A percentile compares a stretch with the other conserved stretches of the same genome.
These are phyloP conservation scores for Nannizziopsis arthrosporioides DNA, from an alignment of 2,329 filamentous ascomycete genomes.

Conservation along the genomic window DNA sequence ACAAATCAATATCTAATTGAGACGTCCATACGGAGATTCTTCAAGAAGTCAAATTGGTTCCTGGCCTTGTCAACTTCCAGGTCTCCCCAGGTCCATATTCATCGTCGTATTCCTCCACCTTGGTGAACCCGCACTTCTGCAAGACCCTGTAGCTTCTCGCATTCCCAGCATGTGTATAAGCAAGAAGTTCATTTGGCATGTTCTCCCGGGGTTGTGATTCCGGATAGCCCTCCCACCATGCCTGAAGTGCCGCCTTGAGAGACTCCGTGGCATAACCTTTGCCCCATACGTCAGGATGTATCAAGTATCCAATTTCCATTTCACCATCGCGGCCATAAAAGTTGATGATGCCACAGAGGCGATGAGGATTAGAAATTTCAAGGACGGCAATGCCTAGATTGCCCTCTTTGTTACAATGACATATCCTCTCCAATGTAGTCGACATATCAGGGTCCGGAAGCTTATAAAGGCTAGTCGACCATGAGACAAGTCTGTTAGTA, in stretches of 20 bases:
- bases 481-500: neutral
- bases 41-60: neutral
- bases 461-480: slow-evolving; percentile 3
- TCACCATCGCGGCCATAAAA: neutral
- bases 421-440: slow-evolving; percentile 3
- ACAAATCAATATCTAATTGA: no score
- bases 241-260: slow-evolving; percentile 8
- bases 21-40: neutral
- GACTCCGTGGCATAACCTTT: slow-evolving; percentile 15
- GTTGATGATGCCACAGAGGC: slow-evolving; percentile 1
- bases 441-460: slow-evolving; percentile 10
- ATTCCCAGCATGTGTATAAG: slow-evolving; percentile 4
- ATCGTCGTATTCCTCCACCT: slow-evolving; percentile 8
- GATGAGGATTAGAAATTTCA: slow-evolving; percentile 3
- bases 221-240: slow-evolving; percentile 12
- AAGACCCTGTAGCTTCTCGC: slow-evolving; percentile 9
- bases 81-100: slow-evolving; percentile 7
- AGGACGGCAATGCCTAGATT: slow-evolving; percentile 2
- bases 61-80: slow-evolving; percentile 2
- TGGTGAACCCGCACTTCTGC: slow-evolving; percentile 11
- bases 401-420: slow-evolving; percentile 4
- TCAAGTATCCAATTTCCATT: slow-evolving; percentile 12
- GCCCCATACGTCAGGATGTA: slow-evolving; percentile 14
- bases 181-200: slow-evolving; percentile 2
- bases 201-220: neutral